These are phyloP conservation scores for Dryas alaskensis DNA, from an alignment of 306 rosid genomes.

Conservation along the genomic window DNA sequence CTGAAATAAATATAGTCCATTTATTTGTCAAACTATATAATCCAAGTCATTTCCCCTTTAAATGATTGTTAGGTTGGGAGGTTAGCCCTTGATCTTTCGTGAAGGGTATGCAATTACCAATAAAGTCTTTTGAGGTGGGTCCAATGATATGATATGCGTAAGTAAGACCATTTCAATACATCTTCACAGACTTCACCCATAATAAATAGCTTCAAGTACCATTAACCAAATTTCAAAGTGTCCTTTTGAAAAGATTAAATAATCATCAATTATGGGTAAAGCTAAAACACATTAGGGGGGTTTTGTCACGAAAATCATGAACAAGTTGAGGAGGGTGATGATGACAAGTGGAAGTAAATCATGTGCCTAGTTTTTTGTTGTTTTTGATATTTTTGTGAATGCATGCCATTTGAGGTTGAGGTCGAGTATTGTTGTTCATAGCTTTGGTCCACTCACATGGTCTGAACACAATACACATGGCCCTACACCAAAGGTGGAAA, in stretches of 20 bases:
- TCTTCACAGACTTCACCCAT: not conserved
- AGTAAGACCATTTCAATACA: not conserved
- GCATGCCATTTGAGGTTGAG: not conserved
- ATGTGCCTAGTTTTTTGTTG: not conserved
- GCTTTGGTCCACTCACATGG: conserved; percentile 21
- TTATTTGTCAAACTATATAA: not conserved
- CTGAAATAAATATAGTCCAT: not conserved
- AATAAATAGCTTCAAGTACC: not conserved
- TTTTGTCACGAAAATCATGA: not conserved
- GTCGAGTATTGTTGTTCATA: not conserved
- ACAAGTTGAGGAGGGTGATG: not conserved
- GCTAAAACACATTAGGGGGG: not conserved
- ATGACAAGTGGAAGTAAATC: not conserved
- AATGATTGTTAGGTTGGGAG: conserved; percentile 12
- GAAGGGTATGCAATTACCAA: conserved; percentile 31
- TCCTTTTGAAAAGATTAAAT: not conserved
- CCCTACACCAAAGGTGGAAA: not conserved
- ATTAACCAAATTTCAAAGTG: not conserved
- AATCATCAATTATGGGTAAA: not conserved
- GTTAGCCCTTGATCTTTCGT: conserved; percentile 24
- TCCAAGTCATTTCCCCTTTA: not conserved
- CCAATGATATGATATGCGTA: conserved; percentile 18
- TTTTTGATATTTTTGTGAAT: not conserved
- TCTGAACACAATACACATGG: not conserved
- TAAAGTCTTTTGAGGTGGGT: conserved; percentile 34